Evolutionary conservation across 2,329 filamentous ascomycete genomes (phyloP).

Genomic region (Ophiostoma populinum): DNA sequence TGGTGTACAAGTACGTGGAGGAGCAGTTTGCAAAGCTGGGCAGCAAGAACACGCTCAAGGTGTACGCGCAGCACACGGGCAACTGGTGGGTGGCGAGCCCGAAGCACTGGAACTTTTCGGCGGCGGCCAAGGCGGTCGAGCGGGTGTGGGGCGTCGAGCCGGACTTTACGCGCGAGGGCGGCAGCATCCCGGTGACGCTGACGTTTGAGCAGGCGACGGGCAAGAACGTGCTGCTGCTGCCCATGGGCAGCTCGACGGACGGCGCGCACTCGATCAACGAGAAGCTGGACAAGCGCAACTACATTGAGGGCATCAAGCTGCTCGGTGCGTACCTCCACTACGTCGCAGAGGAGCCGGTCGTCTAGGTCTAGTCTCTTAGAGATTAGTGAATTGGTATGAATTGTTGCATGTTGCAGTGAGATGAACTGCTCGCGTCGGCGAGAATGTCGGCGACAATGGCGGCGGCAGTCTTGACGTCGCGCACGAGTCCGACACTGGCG

Average conservation of each 20-base stretch:
- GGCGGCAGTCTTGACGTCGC: slow-evolving; percentile 3
- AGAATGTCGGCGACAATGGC: slow-evolving; percentile 8
- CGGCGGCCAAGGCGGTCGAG: slow-evolving; percentile 89
- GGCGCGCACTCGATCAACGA: slow-evolving; percentile 97
- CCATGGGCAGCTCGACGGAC: slow-evolving; percentile 95
- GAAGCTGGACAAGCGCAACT: slow-evolving; percentile 93
- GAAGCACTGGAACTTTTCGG: slow-evolving; percentile 97
- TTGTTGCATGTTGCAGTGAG: too few relatives aligned
- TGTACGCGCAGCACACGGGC: slow-evolving; percentile 70
- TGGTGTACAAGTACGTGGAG: slow-evolving; percentile 70
- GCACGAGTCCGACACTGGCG: slow-evolving; percentile 10
- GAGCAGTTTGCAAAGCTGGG: slow-evolving; percentile 71
- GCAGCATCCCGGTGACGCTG: slow-evolving; percentile 89
- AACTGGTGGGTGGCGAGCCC: slow-evolving; percentile 99
- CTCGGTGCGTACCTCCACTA: slow-evolving; percentile 92
- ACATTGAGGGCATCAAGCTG: slow-evolving; percentile 95
- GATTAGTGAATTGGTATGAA: slow-evolving; percentile 4
- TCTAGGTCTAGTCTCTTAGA: too few relatives aligned
- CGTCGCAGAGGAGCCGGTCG: slow-evolving; percentile 68
- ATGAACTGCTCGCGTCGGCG: slow-evolving; percentile 19
- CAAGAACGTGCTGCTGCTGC: slow-evolving; percentile 89
- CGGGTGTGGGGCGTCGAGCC: slow-evolving; percentile 86
- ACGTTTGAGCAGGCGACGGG: slow-evolving; percentile 95
- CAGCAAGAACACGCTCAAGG: slow-evolving; percentile 82
- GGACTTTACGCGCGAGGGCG: slow-evolving; percentile 90